phyloP scores from a whole-genome alignment of 306 rosid species.

The Phaseolus lunatus region DNA sequence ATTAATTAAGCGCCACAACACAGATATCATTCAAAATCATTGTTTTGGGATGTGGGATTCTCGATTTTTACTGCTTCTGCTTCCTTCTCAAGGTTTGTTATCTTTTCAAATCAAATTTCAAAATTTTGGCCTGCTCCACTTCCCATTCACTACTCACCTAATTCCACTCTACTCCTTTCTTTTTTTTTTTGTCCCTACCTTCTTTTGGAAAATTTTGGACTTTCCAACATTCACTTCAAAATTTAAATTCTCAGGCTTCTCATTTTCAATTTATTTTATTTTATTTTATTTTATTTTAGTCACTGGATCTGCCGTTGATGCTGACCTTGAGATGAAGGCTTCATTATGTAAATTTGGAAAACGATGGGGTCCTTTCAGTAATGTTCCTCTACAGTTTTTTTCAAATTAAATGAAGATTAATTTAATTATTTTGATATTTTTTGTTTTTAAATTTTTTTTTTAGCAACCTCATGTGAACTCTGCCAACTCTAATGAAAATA shows the following conservation, averaged over 20 bases:
- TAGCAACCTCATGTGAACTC: too few species aligned
- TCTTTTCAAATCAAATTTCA: constrained; percentile 32
- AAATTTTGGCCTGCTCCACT: constrained; percentile 5
- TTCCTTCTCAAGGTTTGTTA: background rate
- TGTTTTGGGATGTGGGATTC: too few species aligned
- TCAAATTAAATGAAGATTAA: constrained; percentile 11
- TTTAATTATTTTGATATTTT: too few species aligned
- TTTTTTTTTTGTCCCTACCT: constrained; percentile 22
- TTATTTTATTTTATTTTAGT: background rate
- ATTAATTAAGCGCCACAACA: constrained; percentile 41
- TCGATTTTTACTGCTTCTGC: constrained; percentile 3
- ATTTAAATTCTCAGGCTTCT: constrained; percentile 38
- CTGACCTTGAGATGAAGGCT: constrained; percentile 1
- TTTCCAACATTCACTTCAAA: constrained; percentile 32
- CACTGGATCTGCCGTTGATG: constrained; percentile 36
- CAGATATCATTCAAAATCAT: too few species aligned
- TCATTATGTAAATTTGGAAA: background rate
- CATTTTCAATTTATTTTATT: constrained; percentile 26
- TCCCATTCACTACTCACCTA: constrained; percentile 11
- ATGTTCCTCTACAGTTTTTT: background rate
- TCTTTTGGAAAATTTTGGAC: constrained; percentile 12
- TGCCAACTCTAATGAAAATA: too few species aligned
- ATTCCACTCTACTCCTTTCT: constrained; percentile 9
- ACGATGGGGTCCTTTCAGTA: constrained; percentile 25
- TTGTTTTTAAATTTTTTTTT: too few species aligned